These are phyloP conservation scores for Penstemon davidsonii DNA, from an alignment of 257 asterid genomes.

Conservation along the genomic window DNA sequence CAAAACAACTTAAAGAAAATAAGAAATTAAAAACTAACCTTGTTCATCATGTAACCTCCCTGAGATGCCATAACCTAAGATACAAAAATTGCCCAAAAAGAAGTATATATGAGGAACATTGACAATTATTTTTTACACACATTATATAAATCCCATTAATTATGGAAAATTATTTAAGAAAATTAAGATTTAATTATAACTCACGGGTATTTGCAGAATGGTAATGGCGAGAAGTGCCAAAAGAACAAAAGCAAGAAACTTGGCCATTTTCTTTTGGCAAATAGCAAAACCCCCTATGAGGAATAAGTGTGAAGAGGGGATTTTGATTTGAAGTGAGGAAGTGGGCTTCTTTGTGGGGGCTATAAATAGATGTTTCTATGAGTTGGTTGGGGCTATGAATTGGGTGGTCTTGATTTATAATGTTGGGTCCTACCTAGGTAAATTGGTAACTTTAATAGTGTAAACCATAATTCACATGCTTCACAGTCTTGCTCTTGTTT, in stretches of 20 bases:
- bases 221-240: constrained; percentile 34
- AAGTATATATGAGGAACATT: not conserved
- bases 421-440: constrained; percentile 26
- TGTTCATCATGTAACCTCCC: constrained; percentile 8
- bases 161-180: not conserved
- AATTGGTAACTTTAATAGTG: not conserved
- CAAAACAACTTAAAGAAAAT: too few species aligned
- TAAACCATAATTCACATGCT: too few species aligned
- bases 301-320: not conserved
- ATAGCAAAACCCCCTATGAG: not conserved
- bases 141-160: not conserved
- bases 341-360: constrained; percentile 27
- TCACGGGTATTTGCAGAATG: constrained; percentile 42
- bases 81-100: not conserved
- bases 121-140: not conserved
- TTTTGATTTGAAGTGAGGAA: constrained; percentile 20
- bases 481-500: too few species aligned
- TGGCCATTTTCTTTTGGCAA: constrained; percentile 32
- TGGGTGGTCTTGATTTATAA: not conserved
- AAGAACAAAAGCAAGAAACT: constrained; percentile 35
- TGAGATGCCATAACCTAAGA: constrained; percentile 35
- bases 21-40: constrained; percentile 24
- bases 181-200: constrained; percentile 1
- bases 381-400: constrained; percentile 27
- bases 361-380: constrained; percentile 36